A percentile compares a stretch with the other conserved stretches of the same genome.
These are phyloP conservation scores for Tetracladium marchalianum DNA, from an alignment of 495 filamentous ascomycete species.

Conservation along the genomic window DNA sequence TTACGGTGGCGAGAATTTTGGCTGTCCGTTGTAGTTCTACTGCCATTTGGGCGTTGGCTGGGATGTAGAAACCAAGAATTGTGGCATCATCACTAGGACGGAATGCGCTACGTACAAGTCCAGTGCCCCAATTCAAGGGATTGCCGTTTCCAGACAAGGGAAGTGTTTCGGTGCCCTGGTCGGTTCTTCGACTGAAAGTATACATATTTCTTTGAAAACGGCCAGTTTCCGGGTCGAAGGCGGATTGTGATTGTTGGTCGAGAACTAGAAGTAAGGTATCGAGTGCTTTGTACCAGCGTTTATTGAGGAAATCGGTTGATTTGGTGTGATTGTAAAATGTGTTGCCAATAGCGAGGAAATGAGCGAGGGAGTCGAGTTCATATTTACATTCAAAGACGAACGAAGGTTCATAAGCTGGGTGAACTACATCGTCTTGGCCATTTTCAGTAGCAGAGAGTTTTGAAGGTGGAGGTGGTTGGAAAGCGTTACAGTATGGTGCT, in stretches of 20 bases:
- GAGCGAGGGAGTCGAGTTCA: constrained; percentile 89
- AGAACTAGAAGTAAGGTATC: constrained; percentile 63
- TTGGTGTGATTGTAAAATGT: constrained; percentile 75
- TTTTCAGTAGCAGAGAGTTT: constrained; percentile 57
- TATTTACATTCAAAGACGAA: constrained; percentile 98
- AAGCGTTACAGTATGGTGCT: constrained; percentile 96
- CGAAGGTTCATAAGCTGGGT: constrained; percentile 73
- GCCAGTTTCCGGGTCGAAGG: constrained; percentile 59
- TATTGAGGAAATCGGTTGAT: constrained; percentile 65
- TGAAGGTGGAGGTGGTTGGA: constrained; percentile 84
- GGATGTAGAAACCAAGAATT: constrained; percentile 91
- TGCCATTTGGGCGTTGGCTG: constrained; percentile 91
- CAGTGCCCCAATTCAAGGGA: constrained; percentile 74
- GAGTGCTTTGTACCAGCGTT: constrained; percentile 73
- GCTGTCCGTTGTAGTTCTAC: constrained; percentile 78
- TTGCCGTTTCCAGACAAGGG: constrained; percentile 78
- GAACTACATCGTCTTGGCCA: constrained; percentile 72
- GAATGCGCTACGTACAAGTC: constrained; percentile 85
- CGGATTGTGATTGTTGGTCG: constrained; percentile 66
- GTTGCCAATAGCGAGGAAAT: constrained; percentile 79
- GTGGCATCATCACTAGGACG: constrained; percentile 97
- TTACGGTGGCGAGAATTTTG: constrained; percentile 49
- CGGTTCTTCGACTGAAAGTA: constrained; percentile 74
- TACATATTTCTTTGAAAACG: constrained; percentile 64
- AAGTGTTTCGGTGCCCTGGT: constrained; percentile 81